phyloP scores from a whole-genome alignment of 345 rosid genomes.

The Erysimum cheiranthoides region DNA sequence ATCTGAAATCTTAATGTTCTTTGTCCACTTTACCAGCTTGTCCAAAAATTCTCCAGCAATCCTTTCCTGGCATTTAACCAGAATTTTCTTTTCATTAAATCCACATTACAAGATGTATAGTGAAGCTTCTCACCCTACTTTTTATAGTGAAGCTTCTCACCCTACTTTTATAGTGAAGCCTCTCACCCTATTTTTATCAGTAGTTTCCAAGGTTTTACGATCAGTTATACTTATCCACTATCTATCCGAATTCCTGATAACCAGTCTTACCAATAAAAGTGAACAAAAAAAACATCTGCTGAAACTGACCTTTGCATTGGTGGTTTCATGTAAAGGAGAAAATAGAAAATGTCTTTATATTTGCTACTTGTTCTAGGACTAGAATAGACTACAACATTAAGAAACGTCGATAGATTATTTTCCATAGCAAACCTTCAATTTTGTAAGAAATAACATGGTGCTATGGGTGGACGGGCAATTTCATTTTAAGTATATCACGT shows the following conservation, averaged over 20 bases:
- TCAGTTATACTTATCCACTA: conserved; percentile 15
- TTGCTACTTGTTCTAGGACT: conserved; percentile 3
- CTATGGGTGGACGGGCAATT: conserved; percentile 3
- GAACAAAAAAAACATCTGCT: not conserved
- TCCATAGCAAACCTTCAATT: not conserved
- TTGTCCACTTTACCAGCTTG: conserved; percentile 77
- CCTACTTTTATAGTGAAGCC: conserved; percentile 1
- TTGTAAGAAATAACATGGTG: not conserved
- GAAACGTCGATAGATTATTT: not conserved
- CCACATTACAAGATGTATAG: conserved; percentile 3
- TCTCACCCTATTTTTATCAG: not conserved
- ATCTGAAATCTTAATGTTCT: conserved; percentile 86
- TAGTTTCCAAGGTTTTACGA: not conserved
- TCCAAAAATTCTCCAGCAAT: conserved; percentile 74
- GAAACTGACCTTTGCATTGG: conserved; percentile 12
- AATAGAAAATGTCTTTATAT: not conserved
- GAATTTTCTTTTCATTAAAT: conserved; percentile 21
- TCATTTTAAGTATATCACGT: not conserved
- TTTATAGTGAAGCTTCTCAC: conserved; percentile 20
- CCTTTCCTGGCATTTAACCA: conserved; percentile 62
- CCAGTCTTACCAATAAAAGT: not conserved
- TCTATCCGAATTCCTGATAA: conserved; percentile 18
- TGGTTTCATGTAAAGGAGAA: conserved; percentile 18
- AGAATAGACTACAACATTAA: not conserved
- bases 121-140: not conserved